Base-by-base conservation (phyloP, 2,329 filamentous ascomycete species). In the Sporothrix sp. region DNA sequence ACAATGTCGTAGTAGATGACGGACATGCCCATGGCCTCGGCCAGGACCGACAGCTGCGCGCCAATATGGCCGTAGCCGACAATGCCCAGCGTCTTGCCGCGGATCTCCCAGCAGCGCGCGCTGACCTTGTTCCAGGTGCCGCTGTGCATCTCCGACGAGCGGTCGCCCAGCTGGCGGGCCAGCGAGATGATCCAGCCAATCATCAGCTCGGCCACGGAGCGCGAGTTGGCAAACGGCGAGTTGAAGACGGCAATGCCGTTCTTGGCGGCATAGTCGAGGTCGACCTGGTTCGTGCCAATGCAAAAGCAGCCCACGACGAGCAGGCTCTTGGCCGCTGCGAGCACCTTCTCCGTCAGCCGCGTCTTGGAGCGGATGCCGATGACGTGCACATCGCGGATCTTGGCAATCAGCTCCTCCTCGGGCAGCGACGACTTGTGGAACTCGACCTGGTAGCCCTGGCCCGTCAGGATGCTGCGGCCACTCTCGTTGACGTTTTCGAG, bases 71-170 rank as follows among this genome's bases (percentile, higher is more conserved):
- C 93, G 63, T 98, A 98, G 27, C 93, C 93, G 58, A 98, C 82
- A 62, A 98, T 97, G 45, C 85, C 93, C 48, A 98, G 76, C 38
- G 91, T 97, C 76, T 98, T 98, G 66, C 93, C 93, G 61, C 93
- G 83, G 61, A 97, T 89, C 68, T 98, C 93, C 93, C 93, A 97
- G 77, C 93, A 98, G 64, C 86, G 90, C 62, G 79, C 78, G 72
- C 89, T 95, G 62, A 97, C 90, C 73, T 98, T 98, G 70, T 97
- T 97, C 93, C 93, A 98, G 38, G 81, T 88, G 52, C 93, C 93
- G 52, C 79, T 79, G 74, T 98, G 93, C 78, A 98, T 81, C 71
- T 98, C 93, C 61, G 80, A 88, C 56, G 87, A 95, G 59, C 93
- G 87, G 68, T 98, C 93, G 56, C 87, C 84, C 30, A 98, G 76